Evolutionary conservation across 106 monocot genomes (phyloP).

Genomic region (Acorus calamus): DNA sequence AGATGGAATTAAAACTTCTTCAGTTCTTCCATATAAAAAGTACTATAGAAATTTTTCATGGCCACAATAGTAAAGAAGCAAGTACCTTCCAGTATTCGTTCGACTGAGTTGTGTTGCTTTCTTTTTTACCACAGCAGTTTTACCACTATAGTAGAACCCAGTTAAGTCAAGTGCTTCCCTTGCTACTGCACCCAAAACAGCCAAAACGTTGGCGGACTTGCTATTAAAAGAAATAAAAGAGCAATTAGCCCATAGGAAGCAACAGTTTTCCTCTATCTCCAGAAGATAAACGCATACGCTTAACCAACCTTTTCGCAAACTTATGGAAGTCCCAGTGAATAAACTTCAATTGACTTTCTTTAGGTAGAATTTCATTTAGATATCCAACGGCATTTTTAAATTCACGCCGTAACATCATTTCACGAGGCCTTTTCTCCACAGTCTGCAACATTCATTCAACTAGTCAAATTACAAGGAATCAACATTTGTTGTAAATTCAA

Average conservation of each 20-base stretch:
- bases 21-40: no score
- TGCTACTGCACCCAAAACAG: slow-evolving; percentile 84
- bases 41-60: no score
- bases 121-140: slow-evolving; percentile 35
- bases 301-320: slow-evolving; percentile 85
- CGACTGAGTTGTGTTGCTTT: slow-evolving; percentile 30
- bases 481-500: no score
- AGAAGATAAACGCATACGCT: not conserved
- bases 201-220: slow-evolving; percentile 95
- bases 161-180: slow-evolving; percentile 91
- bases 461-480: no score
- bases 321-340: slow-evolving; percentile 99
- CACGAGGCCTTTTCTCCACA: slow-evolving; percentile 97
- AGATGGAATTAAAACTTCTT: no score
- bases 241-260: slow-evolving; percentile 5
- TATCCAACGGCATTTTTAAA: slow-evolving; percentile 90
- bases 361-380: slow-evolving; percentile 82
- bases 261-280: slow-evolving; percentile 1
- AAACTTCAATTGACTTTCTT: slow-evolving; percentile 81
- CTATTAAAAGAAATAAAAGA: slow-evolving; percentile 27
- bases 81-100: slow-evolving; percentile 43
- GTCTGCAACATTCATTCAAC: slow-evolving; percentile 41
- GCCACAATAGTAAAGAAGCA: no score
- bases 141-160: slow-evolving; percentile 96
- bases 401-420: slow-evolving; percentile 99